A percentile compares a stretch with the other conserved stretches of the same genome.
These are phyloP conservation scores for Aspergillus ellipticus DNA, from an alignment of 495 filamentous ascomycete species.

Conservation along the genomic window DNA sequence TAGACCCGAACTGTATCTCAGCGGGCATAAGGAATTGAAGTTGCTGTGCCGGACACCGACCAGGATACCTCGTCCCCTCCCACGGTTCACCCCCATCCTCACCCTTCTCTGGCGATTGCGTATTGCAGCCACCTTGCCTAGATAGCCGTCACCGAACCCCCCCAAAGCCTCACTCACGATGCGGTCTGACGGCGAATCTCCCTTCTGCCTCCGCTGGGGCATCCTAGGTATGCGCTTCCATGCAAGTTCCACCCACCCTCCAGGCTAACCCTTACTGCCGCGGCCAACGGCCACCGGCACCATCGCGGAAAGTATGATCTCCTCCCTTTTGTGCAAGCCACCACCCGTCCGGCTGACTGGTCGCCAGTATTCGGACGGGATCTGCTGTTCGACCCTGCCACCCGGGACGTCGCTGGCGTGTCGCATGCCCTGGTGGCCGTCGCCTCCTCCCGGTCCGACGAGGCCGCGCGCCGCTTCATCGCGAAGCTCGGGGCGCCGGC, in stretches of 20 bases:
- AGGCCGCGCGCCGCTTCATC: not conserved
- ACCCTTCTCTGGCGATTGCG: too few relatives aligned
- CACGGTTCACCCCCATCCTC: too few relatives aligned
- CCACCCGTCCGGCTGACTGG: conserved; percentile 40
- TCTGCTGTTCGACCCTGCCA: conserved; percentile 62
- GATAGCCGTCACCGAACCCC: too few relatives aligned
- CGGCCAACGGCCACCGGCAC: not conserved
- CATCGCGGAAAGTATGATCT: conserved; percentile 4
- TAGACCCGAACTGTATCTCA: too few relatives aligned
- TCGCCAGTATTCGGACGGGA: conserved; percentile 68
- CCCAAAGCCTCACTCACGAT: too few relatives aligned
- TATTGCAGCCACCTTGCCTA: too few relatives aligned
- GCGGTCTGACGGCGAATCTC: too few relatives aligned
- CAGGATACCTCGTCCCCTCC: too few relatives aligned
- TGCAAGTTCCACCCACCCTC: not conserved
- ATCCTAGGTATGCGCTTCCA: conserved; percentile 44
- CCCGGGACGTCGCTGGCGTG: conserved; percentile 29
- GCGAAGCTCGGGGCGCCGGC: conserved; percentile 41
- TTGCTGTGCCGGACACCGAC: too few relatives aligned
- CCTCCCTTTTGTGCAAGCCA: not conserved
- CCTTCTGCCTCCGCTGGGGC: conserved; percentile 51
- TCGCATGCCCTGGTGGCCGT: not conserved
- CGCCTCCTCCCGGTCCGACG: not conserved
- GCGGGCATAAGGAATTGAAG: too few relatives aligned
- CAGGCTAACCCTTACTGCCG: not conserved